These are phyloP conservation scores for Podospora appendiculata DNA, from an alignment of 495 filamentous ascomycete genomes.

Conservation along the genomic window DNA sequence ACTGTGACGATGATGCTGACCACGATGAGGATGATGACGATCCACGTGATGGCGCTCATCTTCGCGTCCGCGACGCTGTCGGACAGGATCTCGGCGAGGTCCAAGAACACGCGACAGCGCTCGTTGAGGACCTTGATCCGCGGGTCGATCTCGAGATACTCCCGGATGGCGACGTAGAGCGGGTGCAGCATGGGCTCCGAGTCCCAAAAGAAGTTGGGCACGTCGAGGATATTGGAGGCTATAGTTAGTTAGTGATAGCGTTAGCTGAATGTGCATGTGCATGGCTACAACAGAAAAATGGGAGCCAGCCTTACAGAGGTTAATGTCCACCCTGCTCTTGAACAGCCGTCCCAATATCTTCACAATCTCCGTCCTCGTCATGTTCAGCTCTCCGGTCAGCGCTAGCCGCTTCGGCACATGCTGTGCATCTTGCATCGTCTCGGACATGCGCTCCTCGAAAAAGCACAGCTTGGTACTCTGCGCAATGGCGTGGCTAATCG, in stretches of 20 bases:
- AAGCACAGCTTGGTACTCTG: constrained; percentile 96
- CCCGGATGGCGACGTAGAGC: constrained; percentile 87
- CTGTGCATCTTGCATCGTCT: constrained; percentile 88
- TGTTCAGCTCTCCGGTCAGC: constrained; percentile 80
- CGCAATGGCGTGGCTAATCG: constrained; percentile 93
- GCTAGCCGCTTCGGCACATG: constrained; percentile 84
- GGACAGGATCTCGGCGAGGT: constrained; percentile 89
- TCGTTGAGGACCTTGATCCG: constrained; percentile 95
- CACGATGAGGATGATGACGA: constrained; percentile 90
- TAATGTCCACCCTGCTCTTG: constrained; percentile 92
- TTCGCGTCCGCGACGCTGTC: constrained; percentile 90
- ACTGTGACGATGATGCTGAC: constrained; percentile 86
- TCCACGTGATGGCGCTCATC: constrained; percentile 93
- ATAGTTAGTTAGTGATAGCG: not conserved
- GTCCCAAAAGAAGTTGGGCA: constrained; percentile 99
- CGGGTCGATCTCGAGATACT: constrained; percentile 95
- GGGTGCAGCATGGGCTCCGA: constrained; percentile 91
- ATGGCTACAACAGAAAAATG: not conserved
- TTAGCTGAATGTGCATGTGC: constrained; percentile 1
- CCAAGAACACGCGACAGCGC: constrained; percentile 91
- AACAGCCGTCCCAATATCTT: constrained; percentile 85
- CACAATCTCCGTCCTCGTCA: constrained; percentile 88
- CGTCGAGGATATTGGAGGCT: constrained; percentile 96
- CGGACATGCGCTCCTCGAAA: constrained; percentile 94
- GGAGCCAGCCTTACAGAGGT: constrained; percentile 65